phyloP scores from a whole-genome alignment of 495 filamentous ascomycete species.

The Immersiella caudata region DNA sequence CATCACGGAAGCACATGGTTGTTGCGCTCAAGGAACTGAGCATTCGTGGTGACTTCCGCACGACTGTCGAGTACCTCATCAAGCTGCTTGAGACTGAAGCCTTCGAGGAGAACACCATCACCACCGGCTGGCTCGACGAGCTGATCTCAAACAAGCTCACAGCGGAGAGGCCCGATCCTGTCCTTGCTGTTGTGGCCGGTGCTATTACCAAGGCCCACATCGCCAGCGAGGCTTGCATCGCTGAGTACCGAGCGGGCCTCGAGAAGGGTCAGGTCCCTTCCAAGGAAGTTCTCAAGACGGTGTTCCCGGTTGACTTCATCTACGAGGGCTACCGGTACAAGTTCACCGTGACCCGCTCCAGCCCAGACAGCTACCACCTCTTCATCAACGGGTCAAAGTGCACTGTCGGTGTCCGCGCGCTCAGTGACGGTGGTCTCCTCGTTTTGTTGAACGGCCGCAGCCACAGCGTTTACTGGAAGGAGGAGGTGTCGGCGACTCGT shows the following conservation, averaged over 20 bases:
- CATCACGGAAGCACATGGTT: slow-evolving; percentile 99
- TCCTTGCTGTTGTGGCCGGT: slow-evolving; percentile 88
- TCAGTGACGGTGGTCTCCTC: slow-evolving; percentile 93
- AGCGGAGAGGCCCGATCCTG: slow-evolving; percentile 90
- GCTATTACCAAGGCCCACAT: slow-evolving; percentile 94
- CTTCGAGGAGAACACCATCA: slow-evolving; percentile 99
- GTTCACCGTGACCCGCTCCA: slow-evolving; percentile 94
- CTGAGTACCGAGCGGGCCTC: slow-evolving; percentile 84
- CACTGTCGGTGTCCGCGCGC: slow-evolving; percentile 86
- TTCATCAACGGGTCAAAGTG: slow-evolving; percentile 99
- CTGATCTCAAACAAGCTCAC: slow-evolving; percentile 97
- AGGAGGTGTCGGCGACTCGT: slow-evolving; percentile 93
- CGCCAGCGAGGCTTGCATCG: slow-evolving; percentile 82
- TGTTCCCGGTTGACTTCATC: slow-evolving; percentile 98
- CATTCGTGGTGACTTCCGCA: slow-evolving; percentile 98
- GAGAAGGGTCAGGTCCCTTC: slow-evolving; percentile 97
- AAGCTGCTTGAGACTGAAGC: slow-evolving; percentile 98
- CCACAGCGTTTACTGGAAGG: slow-evolving; percentile 99
- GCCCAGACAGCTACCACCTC: slow-evolving; percentile 91
- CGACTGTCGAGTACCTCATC: slow-evolving; percentile 98
- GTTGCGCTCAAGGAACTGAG: slow-evolving; percentile 97
- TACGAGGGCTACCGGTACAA: slow-evolving; percentile 96
- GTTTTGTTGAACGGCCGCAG: slow-evolving; percentile 85
- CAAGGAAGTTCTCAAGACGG: slow-evolving; percentile 95
- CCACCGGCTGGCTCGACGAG: slow-evolving; percentile 98